Base-by-base conservation (phyloP, 176 grass and related monocot species). In the Oryza australiensis region DNA sequence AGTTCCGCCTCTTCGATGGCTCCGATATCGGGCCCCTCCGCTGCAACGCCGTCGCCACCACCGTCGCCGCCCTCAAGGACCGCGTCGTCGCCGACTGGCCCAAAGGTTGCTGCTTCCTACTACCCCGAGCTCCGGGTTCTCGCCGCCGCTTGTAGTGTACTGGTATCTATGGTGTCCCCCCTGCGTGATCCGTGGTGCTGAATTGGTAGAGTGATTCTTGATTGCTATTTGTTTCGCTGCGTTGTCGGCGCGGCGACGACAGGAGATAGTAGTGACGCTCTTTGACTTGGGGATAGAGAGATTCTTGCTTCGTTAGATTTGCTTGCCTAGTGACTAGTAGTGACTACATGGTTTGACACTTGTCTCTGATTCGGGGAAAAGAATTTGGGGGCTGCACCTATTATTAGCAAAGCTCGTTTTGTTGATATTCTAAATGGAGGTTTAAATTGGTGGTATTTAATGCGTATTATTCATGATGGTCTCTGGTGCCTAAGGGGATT, bases 21-120 rank as follows among this genome's bases (percentile, higher is more conserved):
- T 90, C 91, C 37, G 88, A 93, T 62, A 90, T 93, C 82, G 91
- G 91, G 9, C 91, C 91, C 34, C 5, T 93, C 22, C 81, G 91
- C 81, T 93, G 80, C 80, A 90, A 88, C 73, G 85, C 88, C 13
- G 74, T 82, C 51, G 13, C 88, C 71, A 90, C 87, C 64, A 93
- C 91, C 63, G 74, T 93, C 68, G 91, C 88, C 78, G 83, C 88
- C 7, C 91, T 93, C 64, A 93, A 93, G 85, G 91, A 93, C 46
- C 88, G 91, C 74, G 86, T 93, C 85, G 86, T 93, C 78, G 74
- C 88, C 62, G 91, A 93, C 9, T 93, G 91, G 91, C 91, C 91
- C 68, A 87, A 85, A 90, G 91, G 91, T 93, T 60, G 49, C 29
- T 14, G 68, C 5, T 37, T 37, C 33, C 33, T 14, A 12, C 49